Base-by-base conservation (phyloP, 2,329 filamentous ascomycete species). In the Aspergillus sp. region DNA sequence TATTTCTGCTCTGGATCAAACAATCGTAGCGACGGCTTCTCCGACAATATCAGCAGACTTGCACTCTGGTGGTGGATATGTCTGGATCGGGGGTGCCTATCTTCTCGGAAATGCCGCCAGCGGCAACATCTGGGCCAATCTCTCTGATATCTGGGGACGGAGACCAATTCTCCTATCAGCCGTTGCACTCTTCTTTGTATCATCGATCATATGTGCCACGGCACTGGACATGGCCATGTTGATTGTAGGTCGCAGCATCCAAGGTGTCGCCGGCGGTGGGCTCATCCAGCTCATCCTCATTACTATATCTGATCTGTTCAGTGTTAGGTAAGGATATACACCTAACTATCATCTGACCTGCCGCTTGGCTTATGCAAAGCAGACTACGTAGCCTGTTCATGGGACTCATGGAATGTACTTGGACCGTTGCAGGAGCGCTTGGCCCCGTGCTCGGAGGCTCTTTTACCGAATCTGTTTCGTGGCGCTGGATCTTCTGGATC, bases 71-170 rank as follows among this genome's bases (percentile, higher is more conserved):
- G 78, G 83, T 15, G 89, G 89, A 23, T 93, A 91, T 73, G 86
- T 86, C 14, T 93, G 90, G 90, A 89, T 93, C 59, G 90, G 89
- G 1, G 86, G 83, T 27, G 85, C 89, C 0, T 93, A 89, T 70
- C 78, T 91, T 3, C 82, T 93, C 11, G 87, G 86, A 15, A 86
- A 85, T 66, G 86, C 88, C 0, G 86, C 88, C 0, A 81, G 81
- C 2, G 84, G 83, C 0, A 88, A 89, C 0, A 82, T 88, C n/a
- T 92, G 89, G 89, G 88, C 86, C 3, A 84, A 83, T 51, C 64
- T 83, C 23, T 65, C 63, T 15, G 63, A 65, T 40, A 65, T 65
- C 21, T 65, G 63, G 63, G 63, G 63, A 4, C 58, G 63, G n/a
- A 65, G 85, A 62, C 73, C 77, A 3, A 82, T 84, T 37, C 66